Evolutionary conservation across 2,329 filamentous ascomycete species (phyloP).

Genomic region (Verticillium dahliae): DNA sequence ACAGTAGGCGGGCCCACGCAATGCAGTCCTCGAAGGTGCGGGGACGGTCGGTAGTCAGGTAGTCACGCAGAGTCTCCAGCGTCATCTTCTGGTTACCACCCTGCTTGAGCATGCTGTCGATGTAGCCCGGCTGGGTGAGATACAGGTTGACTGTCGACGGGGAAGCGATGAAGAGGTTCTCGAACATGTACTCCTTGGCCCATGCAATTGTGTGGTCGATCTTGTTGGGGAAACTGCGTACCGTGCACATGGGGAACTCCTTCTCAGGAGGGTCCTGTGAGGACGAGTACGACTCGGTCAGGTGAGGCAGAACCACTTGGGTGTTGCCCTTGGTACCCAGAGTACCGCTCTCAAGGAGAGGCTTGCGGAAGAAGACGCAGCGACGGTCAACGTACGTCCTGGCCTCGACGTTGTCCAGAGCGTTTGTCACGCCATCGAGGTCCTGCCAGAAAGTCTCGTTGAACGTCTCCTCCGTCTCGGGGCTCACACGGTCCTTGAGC

Average conservation of each 20-base stretch:
- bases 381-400: conserved; percentile 93
- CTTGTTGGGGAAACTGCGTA: conserved; percentile 94
- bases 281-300: conserved; percentile 92
- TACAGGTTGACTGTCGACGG: conserved; percentile 94
- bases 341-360: conserved; percentile 90
- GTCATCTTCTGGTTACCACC: conserved; percentile 93
- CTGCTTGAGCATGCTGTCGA: conserved; percentile 82
- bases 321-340: conserved; percentile 99
- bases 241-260: conserved; percentile 97
- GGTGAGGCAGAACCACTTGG: conserved; percentile 82
- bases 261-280: conserved; percentile 97
- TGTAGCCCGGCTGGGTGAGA: conserved; percentile 82
- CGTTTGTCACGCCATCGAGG: conserved; percentile 91
- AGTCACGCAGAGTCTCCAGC: conserved; percentile 83
- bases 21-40: conserved; percentile 94
- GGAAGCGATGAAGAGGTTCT: conserved; percentile 87
- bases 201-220: conserved; percentile 99
- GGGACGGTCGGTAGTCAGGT: conserved; percentile 85
- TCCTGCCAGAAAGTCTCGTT: conserved; percentile 86
- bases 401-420: conserved; percentile 94
- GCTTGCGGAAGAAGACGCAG: conserved; percentile 98
- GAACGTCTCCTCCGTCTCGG: conserved; percentile 90
- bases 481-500: conserved; percentile 82
- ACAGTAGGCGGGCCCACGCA: conserved; percentile 86
- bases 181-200: conserved; percentile 87